Base-by-base conservation (phyloP, 2,329 filamentous ascomycete genomes). In the Fusarium anguioides region DNA sequence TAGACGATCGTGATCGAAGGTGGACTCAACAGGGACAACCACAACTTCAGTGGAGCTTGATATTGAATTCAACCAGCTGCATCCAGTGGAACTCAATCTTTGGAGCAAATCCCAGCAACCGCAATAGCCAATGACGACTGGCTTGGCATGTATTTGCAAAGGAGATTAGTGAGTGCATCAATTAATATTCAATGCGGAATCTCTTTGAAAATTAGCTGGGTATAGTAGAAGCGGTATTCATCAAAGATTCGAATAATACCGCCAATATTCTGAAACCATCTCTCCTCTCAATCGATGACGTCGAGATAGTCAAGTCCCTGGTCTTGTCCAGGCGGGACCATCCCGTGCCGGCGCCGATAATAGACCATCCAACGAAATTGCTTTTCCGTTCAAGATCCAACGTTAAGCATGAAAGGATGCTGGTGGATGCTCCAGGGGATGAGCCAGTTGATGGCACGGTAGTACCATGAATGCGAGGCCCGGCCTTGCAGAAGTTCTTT, bases 1-100 rank as follows among this genome's bases (percentile, higher is more conserved):
- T n/a, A 44, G 60, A 50, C 58, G 64, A 68, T 68, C 65, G 56
- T 64, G 65, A 68, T 68, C 42, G 36, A 60, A 37, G 20, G 41
- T 53, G 58, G 63, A 40, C 47, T 47, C 29, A 48, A 65, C 18
- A 47, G 65, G 60, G 60, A 54, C 60, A n/a, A 68, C 64, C 35
- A 56, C 23, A 53, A 50, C 55, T 50, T 39, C 41, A 48, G 64
- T 68, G 65, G 64, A 61, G 46, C 49, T 61, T 55, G 64, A 65
- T 52, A 52, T 49, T 64, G 60, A 41, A 63, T 58, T 67, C 51
- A 42, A 49, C 48, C 54, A 56, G 51, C 60, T 64, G 64, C 64
- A 61, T 58, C 50, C 60, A 68, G 65, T 35, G 54, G 44, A 53
- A 40, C 27, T 26, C 21, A 49, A 42, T 51, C 27, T 47, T 41